These are phyloP conservation scores for Fusarium equiseti DNA, from an alignment of 2,329 filamentous ascomycete species.

Conservation along the genomic window DNA sequence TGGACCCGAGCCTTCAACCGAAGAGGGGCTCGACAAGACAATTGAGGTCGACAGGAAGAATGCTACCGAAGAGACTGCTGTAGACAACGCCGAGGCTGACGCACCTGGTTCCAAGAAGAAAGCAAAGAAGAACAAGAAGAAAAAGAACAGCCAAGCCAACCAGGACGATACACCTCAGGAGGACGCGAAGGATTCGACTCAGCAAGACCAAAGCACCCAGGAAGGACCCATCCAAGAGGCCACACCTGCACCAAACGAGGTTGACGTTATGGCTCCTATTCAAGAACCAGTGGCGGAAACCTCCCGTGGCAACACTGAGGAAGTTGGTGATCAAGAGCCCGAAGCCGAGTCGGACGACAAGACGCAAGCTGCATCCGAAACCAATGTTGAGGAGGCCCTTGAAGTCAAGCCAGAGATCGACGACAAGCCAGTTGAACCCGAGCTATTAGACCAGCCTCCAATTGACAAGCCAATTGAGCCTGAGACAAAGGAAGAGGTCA, in stretches of 20 bases:
- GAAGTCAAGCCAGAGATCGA: not conserved
- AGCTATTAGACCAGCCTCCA: not conserved
- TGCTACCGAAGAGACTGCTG: not conserved
- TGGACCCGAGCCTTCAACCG: not conserved
- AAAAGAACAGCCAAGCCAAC: conserved; percentile 33
- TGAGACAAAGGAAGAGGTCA: not conserved
- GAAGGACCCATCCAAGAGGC: conserved; percentile 3
- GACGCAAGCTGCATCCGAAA: not conserved
- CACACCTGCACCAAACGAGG: not conserved
- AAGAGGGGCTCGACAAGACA: conserved; percentile 3
- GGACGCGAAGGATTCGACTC: conserved; percentile 11
- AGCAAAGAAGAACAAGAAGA: conserved; percentile 53
- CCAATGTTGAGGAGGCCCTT: not conserved
- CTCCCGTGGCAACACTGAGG: not conserved
- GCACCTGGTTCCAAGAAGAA: conserved; percentile 46
- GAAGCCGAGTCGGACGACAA: not conserved
- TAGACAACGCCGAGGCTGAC: conserved; percentile 25
- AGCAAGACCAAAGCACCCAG: conserved; percentile 5
- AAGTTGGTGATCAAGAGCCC: not conserved
- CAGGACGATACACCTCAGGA: conserved; percentile 19
- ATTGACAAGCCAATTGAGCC: not conserved
- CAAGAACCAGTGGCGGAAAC: not conserved
- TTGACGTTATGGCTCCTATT: not conserved
- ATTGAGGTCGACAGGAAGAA: not conserved
- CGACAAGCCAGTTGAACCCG: not conserved